Conservation (phyloP, 805 yeast genomes). For the Alloascoidea hylecoeti region DNA sequence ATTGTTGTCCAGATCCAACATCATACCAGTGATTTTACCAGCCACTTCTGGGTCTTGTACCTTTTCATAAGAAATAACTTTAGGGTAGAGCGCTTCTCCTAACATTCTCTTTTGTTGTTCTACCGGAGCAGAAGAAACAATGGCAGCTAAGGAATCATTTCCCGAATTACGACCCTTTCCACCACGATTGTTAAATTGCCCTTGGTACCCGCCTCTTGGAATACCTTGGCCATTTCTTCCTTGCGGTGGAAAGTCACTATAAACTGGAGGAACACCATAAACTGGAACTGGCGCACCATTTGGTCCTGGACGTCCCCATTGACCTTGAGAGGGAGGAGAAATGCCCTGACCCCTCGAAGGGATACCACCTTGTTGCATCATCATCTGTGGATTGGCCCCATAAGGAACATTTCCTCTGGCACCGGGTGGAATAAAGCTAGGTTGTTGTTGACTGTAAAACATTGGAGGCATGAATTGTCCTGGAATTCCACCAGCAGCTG, state of each 20-base stretch:
- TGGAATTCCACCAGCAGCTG: constrained; percentile 69
- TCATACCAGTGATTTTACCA: constrained; percentile 98
- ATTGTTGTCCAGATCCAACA: constrained; percentile 85
- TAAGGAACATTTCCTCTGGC: constrained; percentile 30
- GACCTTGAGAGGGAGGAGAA: constrained; percentile 21
- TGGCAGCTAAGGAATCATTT: constrained; percentile 38
- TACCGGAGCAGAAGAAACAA: constrained; percentile 47
- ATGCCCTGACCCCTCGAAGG: constrained; percentile 12
- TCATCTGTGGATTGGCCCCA: constrained; percentile 18
- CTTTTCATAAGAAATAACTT: constrained; percentile 75
- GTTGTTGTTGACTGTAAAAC: constrained; percentile 70
- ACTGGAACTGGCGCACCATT: constrained; percentile 64
- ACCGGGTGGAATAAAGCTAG: constrained; percentile 55
- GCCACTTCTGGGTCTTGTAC: constrained; percentile 90
- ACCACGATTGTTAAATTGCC: constrained; percentile 6
- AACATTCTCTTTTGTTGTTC: constrained; percentile 86
- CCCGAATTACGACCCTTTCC: constrained; percentile 9
- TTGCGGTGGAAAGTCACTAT: constrained; percentile 30
- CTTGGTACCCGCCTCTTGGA: constrained; percentile 7
- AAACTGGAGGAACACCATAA: constrained; percentile 77
- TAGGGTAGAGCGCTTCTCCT: constrained; percentile 95
- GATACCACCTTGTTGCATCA: neutral
- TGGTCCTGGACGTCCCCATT: constrained; percentile 12
- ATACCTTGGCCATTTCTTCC: constrained; percentile 7
- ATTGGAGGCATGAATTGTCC: constrained; percentile 82